Conservation (phyloP, 805 yeast species). For the Ogataea angusta region DNA sequence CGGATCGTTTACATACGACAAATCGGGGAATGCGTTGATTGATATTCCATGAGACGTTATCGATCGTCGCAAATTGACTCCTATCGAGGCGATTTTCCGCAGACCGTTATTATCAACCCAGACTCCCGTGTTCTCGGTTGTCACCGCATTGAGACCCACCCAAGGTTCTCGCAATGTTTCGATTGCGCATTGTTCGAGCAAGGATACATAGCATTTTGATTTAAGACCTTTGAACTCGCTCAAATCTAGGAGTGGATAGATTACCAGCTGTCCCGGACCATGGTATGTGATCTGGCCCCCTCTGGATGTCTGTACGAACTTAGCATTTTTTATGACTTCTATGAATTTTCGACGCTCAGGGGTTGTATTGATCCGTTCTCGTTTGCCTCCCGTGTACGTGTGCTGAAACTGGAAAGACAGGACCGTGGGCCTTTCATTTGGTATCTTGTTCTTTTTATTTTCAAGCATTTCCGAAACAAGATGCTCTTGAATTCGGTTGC, state of each 20-base stretch:
- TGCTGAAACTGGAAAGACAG: slow-evolving; percentile 83
- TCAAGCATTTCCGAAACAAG: slow-evolving; percentile 57
- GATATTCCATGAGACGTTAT: slow-evolving; percentile 90
- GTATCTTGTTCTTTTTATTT: slow-evolving; percentile 39
- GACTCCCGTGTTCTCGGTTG: slow-evolving; percentile 80
- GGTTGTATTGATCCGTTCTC: slow-evolving; percentile 57
- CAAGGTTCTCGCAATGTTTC: slow-evolving; percentile 18
- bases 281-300: slow-evolving; percentile 98
- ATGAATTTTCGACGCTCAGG: slow-evolving; percentile 18
- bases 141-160: slow-evolving; percentile 41
- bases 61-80: slow-evolving; percentile 79
- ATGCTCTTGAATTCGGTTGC: slow-evolving; percentile 53
- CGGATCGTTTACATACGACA: slow-evolving; percentile 59
- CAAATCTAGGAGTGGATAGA: slow-evolving; percentile 76
- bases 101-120: slow-evolving; percentile 52
- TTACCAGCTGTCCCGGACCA: slow-evolving; percentile 91
- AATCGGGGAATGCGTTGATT: slow-evolving; percentile 72
- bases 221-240: slow-evolving; percentile 50
- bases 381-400: slow-evolving; percentile 88
- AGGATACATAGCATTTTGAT: slow-evolving; percentile 50
- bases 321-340: slow-evolving; percentile 43
- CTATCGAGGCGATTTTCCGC: slow-evolving; percentile 81
- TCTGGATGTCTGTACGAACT: slow-evolving; percentile 72
- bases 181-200: slow-evolving; percentile 40
- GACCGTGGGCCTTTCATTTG: slow-evolving; percentile 47